Evolutionary conservation across 2,329 filamentous ascomycete genomes (phyloP).

Genomic region (Aspergillus viridinutans): DNA sequence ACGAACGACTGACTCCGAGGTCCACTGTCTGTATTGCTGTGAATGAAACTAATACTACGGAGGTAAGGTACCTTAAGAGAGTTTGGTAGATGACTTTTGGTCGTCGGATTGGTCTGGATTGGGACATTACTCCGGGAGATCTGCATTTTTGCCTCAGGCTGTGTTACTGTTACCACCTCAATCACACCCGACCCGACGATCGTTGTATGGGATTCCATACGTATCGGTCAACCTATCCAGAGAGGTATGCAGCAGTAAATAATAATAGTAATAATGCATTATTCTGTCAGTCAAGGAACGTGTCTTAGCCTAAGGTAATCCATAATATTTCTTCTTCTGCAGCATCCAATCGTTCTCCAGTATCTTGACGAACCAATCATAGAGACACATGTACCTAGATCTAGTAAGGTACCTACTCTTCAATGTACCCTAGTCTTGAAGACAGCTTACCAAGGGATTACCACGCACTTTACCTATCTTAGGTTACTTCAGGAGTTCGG

Average conservation of each 20-base stretch:
- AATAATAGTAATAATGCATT: neutral
- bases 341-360: too few relatives aligned
- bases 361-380: too few relatives aligned
- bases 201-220: neutral
- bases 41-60: neutral
- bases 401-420: too few relatives aligned
- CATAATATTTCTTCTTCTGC: neutral
- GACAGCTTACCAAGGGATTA: neutral
- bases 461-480: neutral
- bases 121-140: neutral
- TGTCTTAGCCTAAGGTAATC: neutral
- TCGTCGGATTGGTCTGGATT: neutral
- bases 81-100: neutral
- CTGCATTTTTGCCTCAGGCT: neutral
- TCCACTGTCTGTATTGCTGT: neutral
- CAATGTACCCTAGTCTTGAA: too few relatives aligned
- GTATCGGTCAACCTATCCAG: too few relatives aligned
- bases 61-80: neutral
- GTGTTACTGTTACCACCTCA: neutral
- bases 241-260: too few relatives aligned
- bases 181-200: neutral
- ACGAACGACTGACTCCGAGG: neutral
- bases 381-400: too few relatives aligned
- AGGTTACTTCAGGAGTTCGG: neutral
- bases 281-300: neutral